phyloP scores from a whole-genome alignment of 2,329 filamentous ascomycete species.

The Acarospora socialis region DNA sequence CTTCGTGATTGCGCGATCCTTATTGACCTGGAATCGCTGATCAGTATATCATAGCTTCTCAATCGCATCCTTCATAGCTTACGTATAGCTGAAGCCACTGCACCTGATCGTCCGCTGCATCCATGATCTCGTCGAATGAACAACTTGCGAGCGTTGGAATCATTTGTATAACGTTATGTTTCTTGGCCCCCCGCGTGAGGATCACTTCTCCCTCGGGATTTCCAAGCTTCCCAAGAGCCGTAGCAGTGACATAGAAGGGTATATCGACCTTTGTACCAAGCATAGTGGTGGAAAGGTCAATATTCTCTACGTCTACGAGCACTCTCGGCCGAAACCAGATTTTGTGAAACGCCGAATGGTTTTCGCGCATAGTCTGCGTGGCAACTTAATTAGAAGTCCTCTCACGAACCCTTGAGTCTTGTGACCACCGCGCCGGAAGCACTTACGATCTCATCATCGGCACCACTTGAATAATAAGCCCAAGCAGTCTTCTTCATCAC shows the following conservation, averaged over 20 bases:
- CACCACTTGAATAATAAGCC: constrained; percentile 94
- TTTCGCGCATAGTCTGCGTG: constrained; percentile 74
- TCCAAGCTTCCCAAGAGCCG: constrained; percentile 86
- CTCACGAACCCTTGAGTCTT: too few species aligned
- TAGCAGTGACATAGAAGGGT: constrained; percentile 94
- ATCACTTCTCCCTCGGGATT: constrained; percentile 88
- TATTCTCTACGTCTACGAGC: constrained; percentile 73
- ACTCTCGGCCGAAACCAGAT: constrained; percentile 86
- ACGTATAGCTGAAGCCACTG: constrained; percentile 98
- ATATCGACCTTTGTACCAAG: constrained; percentile 71
- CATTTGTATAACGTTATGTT: constrained; percentile 93
- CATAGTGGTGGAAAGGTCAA: constrained; percentile 87
- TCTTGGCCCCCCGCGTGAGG: constrained; percentile 67
- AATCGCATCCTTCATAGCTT: too few species aligned
- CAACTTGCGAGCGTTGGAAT: constrained; percentile 94
- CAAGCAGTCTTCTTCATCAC: constrained; percentile 95
- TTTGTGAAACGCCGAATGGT: constrained; percentile 90
- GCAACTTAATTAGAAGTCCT: neutral
- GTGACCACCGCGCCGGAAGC: too few species aligned
- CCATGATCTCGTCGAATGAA: constrained; percentile 93
- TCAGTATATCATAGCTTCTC: too few species aligned
- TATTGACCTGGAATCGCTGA: too few species aligned
- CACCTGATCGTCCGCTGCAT: constrained; percentile 68
- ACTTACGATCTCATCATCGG: constrained; percentile 72
- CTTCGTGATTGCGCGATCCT: constrained; percentile 79